Evolutionary conservation across 139 green algal species (phyloP).

Genomic region (Chlamydomonas applanata): DNA sequence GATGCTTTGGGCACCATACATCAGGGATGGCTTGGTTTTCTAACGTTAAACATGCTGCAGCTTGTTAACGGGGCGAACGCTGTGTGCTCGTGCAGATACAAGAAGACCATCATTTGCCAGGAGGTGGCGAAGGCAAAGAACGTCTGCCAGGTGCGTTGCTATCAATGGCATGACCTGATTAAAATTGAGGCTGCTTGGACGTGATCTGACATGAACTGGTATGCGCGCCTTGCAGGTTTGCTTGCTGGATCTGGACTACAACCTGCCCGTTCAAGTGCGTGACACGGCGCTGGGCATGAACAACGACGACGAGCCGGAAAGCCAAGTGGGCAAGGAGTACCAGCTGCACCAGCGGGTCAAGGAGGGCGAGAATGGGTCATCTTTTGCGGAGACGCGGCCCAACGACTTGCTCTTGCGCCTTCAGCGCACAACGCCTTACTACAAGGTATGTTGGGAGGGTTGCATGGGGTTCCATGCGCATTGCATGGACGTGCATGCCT

Average conservation of each 20-base stretch:
- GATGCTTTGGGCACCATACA: too few species aligned
- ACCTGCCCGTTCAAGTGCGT: slow-evolving; percentile 89
- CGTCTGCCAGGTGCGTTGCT: slow-evolving; percentile 89
- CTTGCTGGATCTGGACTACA: slow-evolving; percentile 96
- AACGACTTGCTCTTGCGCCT: slow-evolving; percentile 83
- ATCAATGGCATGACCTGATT: not conserved
- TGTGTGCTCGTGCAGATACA: slow-evolving; percentile 71
- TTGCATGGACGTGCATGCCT: slow-evolving; percentile 2
- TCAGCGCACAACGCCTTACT: slow-evolving; percentile 91
- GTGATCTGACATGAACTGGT: not conserved
- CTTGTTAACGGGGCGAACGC: too few species aligned
- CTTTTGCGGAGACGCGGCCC: slow-evolving; percentile 43
- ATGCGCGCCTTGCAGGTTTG: slow-evolving; percentile 73
- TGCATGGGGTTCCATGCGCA: too few species aligned
- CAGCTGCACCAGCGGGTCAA: slow-evolving; percentile 25
- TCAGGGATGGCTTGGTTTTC: too few species aligned
- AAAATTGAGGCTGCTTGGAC: too few species aligned
- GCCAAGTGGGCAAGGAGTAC: slow-evolving; percentile 88
- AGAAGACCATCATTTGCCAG: slow-evolving; percentile 99
- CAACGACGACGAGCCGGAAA: slow-evolving; percentile 77
- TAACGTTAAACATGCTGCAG: too few species aligned
- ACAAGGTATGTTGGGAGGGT: slow-evolving; percentile 72
- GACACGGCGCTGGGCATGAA: slow-evolving; percentile 79
- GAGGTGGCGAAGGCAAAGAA: slow-evolving; percentile 98
- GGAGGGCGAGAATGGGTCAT: slow-evolving; percentile 50